Conservation (phyloP, 805 yeast species). For the Candida montana region DNA sequence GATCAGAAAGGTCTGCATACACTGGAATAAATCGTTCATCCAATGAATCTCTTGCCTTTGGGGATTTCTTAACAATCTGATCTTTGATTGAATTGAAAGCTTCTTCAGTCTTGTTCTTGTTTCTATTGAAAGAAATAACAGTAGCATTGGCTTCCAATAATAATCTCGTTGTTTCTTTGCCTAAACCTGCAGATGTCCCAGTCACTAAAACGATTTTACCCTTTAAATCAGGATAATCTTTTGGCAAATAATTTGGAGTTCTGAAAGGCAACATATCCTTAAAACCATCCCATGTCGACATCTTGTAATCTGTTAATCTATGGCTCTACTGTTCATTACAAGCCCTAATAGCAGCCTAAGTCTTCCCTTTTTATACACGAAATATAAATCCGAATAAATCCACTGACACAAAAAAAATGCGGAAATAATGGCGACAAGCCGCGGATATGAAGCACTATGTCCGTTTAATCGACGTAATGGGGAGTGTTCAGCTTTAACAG, state of each 20-base stretch:
- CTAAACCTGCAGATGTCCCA: constrained; percentile 31
- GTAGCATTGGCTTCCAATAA: constrained; percentile 28
- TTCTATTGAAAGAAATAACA: constrained; percentile 34
- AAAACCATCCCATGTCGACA: no score
- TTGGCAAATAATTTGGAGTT: neutral
- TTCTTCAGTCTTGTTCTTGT: constrained; percentile 25
- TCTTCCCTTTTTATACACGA: no score
- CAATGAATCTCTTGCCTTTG: neutral
- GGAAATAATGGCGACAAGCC: no score
- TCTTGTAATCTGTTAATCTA: no score
- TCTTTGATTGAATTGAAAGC: neutral
- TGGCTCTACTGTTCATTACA: no score
- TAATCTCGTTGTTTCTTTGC: constrained; percentile 28
- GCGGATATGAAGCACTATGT: no score
- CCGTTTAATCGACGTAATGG: no score
- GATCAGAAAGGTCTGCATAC: constrained; percentile 34
- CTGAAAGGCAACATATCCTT: no score
- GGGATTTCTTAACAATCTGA: neutral
- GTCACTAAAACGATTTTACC: constrained; percentile 26
- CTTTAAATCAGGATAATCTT: constrained; percentile 25
- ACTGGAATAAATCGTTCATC: constrained; percentile 17
- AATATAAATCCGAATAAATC: no score
- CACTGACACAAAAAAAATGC: no score
- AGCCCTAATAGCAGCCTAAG: no score
- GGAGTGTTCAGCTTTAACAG: no score